These are phyloP conservation scores for Naganishia vaughanmartiniae DNA, from an alignment of 768 basidiomycete species.

Conservation along the genomic window DNA sequence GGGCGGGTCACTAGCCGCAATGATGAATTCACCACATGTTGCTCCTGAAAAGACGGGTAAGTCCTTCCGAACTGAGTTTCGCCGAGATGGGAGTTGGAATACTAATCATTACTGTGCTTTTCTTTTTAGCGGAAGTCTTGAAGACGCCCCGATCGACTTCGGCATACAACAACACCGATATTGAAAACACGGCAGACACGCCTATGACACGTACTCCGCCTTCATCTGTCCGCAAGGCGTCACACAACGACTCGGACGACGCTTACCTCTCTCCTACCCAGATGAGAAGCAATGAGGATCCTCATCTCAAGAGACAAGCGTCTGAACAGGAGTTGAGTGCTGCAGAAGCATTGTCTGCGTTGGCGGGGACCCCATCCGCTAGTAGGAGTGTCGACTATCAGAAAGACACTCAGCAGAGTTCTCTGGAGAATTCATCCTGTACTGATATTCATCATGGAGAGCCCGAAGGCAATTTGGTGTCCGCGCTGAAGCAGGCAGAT, in stretches of 20 bases:
- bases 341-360: conserved; percentile 11
- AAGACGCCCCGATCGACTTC: not conserved
- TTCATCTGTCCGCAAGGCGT: not conserved
- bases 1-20: not conserved
- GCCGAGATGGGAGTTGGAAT: too few relatives aligned
- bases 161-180: not conserved
- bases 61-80: too few relatives aligned
- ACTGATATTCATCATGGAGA: not conserved
- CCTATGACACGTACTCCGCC: not conserved
- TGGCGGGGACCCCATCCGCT: conserved; percentile 1
- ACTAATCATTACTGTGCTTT: not conserved
- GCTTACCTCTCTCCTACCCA: not conserved
- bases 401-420: not conserved
- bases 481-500: not conserved
- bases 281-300: not conserved
- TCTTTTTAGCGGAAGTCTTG: not conserved
- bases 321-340: conserved; percentile 12
- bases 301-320: not conserved
- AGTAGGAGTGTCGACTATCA: not conserved
- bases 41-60: not conserved
- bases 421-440: not conserved
- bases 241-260: not conserved
- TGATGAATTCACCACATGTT: conserved; percentile 9
- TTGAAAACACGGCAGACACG: not conserved
- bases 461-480: not conserved